phyloP scores from a whole-genome alignment of 2,329 filamentous ascomycete genomes.

The Pezicula neosporulosa region DNA sequence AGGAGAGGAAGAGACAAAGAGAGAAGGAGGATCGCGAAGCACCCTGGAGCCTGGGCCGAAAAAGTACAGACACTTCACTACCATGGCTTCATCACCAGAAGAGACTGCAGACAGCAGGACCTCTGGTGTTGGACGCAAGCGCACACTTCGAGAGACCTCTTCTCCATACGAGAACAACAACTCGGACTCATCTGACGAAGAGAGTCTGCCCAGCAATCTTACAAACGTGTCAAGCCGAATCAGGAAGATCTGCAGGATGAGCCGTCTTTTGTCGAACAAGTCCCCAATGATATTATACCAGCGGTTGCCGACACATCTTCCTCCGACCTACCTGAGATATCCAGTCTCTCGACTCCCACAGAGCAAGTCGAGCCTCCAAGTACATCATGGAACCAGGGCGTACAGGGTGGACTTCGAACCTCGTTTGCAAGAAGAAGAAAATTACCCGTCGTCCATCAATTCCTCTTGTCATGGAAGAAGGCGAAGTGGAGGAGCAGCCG shows the following conservation, averaged over 20 bases:
- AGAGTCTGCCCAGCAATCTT: conserved; percentile 11
- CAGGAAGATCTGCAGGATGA: conserved; percentile 11
- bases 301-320: not conserved
- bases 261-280: conserved; percentile 8
- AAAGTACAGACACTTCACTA: not conserved
- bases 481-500: not conserved
- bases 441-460: not conserved
- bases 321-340: not conserved
- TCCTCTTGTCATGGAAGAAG: not conserved
- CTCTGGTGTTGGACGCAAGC: conserved; percentile 37
- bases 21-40: too few relatives aligned
- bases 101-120: conserved; percentile 42
- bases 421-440: conserved; percentile 30
- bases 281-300: conserved; percentile 10
- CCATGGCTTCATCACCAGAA: conserved; percentile 24
- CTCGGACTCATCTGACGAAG: conserved; percentile 18
- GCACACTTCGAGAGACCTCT: conserved; percentile 14
- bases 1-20: too few relatives aligned
- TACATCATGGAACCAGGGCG: conserved; percentile 41
- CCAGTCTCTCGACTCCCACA: not conserved
- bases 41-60: too few relatives aligned
- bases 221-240: conserved; percentile 9
- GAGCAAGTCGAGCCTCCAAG: conserved; percentile 16
- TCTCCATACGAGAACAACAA: conserved; percentile 4
- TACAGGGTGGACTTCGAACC: conserved; percentile 37